These are phyloP conservation scores for Dispira simplex DNA, from an alignment of 192 early-diverging fungal genomes.

Conservation along the genomic window DNA sequence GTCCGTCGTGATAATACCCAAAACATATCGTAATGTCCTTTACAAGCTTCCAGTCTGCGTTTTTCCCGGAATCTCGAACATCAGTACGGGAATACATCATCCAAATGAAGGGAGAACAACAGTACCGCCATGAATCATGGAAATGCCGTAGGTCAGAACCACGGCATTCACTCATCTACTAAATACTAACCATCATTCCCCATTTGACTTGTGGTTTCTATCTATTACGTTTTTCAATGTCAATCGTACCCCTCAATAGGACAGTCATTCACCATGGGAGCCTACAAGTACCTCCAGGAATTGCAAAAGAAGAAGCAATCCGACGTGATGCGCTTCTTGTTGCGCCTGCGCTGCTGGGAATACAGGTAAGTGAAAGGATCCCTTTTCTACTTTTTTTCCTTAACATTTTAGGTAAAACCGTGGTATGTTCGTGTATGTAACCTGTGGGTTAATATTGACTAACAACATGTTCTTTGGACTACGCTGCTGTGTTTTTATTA, in stretches of 20 bases:
- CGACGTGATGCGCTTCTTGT: constrained; percentile 97
- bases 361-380: constrained; percentile 44
- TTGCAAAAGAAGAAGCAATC: constrained; percentile 99
- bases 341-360: constrained; percentile 96
- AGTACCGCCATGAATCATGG: neutral
- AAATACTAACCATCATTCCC: neutral
- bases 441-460: too few species aligned
- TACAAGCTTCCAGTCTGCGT: neutral
- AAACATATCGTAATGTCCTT: neutral
- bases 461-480: too few species aligned
- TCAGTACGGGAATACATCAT: neutral
- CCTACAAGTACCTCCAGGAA: constrained; percentile 89
- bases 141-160: neutral
- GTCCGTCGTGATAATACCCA: neutral
- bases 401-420: too few species aligned
- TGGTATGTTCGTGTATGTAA: too few species aligned
- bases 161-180: neutral
- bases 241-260: neutral
- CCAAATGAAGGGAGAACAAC: neutral
- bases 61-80: neutral
- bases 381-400: too few species aligned
- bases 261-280: constrained; percentile 31
- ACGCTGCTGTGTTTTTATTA: too few species aligned
- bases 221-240: neutral
- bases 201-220: neutral